Conservation (phyloP, 306 rosid genomes). For the Cucumis melo region DNA sequence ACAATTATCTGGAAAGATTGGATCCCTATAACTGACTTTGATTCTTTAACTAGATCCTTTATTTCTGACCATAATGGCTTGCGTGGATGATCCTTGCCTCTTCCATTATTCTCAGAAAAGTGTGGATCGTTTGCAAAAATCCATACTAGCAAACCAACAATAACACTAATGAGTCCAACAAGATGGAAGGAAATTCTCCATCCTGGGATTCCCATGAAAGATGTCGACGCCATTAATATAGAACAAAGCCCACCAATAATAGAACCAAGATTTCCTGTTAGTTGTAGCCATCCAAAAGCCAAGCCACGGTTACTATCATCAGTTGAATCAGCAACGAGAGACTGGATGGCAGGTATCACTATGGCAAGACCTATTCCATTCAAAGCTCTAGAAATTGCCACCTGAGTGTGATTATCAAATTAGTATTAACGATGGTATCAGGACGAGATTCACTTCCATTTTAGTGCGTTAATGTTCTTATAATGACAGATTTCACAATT, state of each 20-base stretch:
- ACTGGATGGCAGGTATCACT: slow-evolving; percentile 65
- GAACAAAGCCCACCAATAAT: slow-evolving; percentile 61
- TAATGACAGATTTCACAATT: not conserved
- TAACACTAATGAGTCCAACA: slow-evolving; percentile 56
- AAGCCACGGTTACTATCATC: slow-evolving; percentile 55
- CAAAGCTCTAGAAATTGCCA: slow-evolving; percentile 79
- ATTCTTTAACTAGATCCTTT: slow-evolving; percentile 42
- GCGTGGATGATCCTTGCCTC: slow-evolving; percentile 5
- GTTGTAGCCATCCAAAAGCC: slow-evolving; percentile 74
- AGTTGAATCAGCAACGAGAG: slow-evolving; percentile 77
- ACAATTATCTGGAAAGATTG: slow-evolving; percentile 80
- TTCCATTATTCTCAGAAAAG: slow-evolving; percentile 16
- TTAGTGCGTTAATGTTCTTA: not conserved
- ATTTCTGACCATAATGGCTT: slow-evolving; percentile 30
- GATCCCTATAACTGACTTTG: slow-evolving; percentile 46
- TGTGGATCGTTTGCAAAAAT: slow-evolving; percentile 65
- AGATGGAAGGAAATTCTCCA: slow-evolving; percentile 81
- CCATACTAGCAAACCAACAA: slow-evolving; percentile 46
- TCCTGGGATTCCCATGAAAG: slow-evolving; percentile 65
- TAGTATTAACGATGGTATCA: not conserved
- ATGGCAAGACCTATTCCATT: slow-evolving; percentile 90
- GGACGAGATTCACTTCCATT: not conserved
- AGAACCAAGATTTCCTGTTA: slow-evolving; percentile 55
- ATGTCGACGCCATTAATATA: slow-evolving; percentile 50
- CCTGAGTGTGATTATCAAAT: slow-evolving; percentile 22